These are phyloP conservation scores for Kuraishia ogatae DNA, from an alignment of 805 yeast species.

Conservation along the genomic window DNA sequence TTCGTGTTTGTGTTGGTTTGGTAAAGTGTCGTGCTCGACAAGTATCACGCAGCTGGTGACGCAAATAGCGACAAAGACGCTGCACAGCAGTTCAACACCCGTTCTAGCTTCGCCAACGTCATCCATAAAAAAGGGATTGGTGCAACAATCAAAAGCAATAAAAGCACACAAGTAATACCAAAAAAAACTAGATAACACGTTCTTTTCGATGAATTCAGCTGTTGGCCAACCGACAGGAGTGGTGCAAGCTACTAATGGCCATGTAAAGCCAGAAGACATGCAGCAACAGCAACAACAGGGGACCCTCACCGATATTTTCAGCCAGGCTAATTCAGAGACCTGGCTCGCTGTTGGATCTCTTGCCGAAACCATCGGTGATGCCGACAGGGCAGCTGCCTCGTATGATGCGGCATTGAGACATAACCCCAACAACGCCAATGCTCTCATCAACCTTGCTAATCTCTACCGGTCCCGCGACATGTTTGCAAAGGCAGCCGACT, in stretches of 20 bases:
- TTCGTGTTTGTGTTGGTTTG: background rate
- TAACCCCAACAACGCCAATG: conserved; percentile 79
- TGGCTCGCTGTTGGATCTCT: conserved; percentile 87
- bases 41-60: background rate
- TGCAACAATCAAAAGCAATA: too few relatives aligned
- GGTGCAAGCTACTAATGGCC: background rate
- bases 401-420: conserved; percentile 83
- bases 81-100: background rate
- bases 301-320: conserved; percentile 9
- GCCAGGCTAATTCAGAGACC: conserved; percentile 61
- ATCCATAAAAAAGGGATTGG: background rate
- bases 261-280: background rate
- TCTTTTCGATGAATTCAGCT: background rate
- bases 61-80: background rate
- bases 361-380: conserved; percentile 85
- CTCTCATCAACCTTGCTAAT: conserved; percentile 79
- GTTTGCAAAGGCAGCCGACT: conserved; percentile 90
- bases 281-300: conserved; percentile 1
- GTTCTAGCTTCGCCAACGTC: background rate
- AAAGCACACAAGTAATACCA: background rate
- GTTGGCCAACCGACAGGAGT: background rate
- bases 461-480: conserved; percentile 83
- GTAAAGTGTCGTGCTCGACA: background rate
- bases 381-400: conserved; percentile 81
- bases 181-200: background rate